phyloP scores from a whole-genome alignment of 768 basidiomycete species.

The Lactifluus volemus region DNA sequence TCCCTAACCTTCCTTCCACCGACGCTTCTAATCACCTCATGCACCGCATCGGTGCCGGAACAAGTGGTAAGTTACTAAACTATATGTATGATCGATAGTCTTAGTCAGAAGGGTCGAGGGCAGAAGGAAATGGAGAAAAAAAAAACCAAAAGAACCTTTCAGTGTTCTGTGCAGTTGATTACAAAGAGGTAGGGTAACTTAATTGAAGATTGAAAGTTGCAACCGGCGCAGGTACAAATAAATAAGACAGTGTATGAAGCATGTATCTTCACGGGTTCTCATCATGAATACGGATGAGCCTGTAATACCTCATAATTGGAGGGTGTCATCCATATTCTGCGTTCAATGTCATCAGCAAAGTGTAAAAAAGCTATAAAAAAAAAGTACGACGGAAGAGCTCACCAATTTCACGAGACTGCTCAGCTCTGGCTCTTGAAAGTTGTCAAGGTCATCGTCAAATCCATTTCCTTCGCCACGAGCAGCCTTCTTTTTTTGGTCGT shows the following conservation, averaged over 20 bases:
- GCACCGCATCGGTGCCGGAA: no score
- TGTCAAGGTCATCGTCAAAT: constrained; percentile 12
- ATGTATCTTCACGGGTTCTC: no score
- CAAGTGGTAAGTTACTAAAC: no score
- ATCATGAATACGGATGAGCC: neutral
- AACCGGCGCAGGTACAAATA: neutral
- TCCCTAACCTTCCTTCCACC: no score
- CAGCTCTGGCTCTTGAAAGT: constrained; percentile 8
- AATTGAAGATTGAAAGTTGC: neutral
- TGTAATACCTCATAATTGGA: neutral
- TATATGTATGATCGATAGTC: no score
- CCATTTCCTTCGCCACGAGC: neutral
- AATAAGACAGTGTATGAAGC: neutral
- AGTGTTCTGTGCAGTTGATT: neutral
- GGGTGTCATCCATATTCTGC: constrained; percentile 1
- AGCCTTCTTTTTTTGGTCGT: neutral
- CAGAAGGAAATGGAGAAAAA: no score
- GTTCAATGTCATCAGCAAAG: neutral
- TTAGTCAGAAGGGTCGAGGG: no score
- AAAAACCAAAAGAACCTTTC: neutral
- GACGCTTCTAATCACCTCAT: no score
- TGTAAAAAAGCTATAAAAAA: neutral
- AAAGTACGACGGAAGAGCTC: neutral
- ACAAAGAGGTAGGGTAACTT: no score
- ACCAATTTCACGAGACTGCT: constrained; percentile 15